These are phyloP conservation scores for Forsythia viridissima DNA, from an alignment of 257 asterid genomes.

Conservation along the genomic window DNA sequence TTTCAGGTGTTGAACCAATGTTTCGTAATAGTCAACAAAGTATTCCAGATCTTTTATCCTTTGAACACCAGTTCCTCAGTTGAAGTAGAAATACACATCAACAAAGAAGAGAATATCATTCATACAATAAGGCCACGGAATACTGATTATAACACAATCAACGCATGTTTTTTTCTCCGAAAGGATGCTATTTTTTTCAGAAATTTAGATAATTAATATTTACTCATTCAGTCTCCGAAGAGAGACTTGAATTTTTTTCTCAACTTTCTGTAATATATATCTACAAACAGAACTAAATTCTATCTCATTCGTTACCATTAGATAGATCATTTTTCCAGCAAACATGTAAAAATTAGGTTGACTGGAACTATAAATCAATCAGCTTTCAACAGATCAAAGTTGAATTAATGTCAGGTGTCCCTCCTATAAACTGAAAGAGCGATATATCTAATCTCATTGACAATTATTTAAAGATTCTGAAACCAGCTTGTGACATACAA, in stretches of 20 bases:
- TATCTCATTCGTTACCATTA: background rate
- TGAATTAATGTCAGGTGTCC: background rate
- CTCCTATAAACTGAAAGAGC: background rate
- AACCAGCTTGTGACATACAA: background rate
- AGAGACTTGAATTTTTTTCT: background rate
- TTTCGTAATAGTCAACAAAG: background rate
- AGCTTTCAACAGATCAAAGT: background rate
- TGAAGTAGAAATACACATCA: background rate
- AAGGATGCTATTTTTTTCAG: background rate
- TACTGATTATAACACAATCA: background rate
- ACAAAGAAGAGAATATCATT: slow-evolving; percentile 2
- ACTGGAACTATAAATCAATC: background rate
- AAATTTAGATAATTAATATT: background rate
- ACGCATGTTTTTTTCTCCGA: background rate
- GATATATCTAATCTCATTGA: background rate
- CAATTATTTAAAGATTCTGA: background rate
- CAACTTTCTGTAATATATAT: background rate
- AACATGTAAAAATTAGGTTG: background rate
- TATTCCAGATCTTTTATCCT: background rate
- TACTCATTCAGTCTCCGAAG: background rate
- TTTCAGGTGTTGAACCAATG: background rate
- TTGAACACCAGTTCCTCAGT: background rate
- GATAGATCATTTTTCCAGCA: background rate
- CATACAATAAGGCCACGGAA: background rate
- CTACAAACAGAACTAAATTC: background rate